phyloP scores from a whole-genome alignment of 257 asterid species.

The Solanum microdontum region DNA sequence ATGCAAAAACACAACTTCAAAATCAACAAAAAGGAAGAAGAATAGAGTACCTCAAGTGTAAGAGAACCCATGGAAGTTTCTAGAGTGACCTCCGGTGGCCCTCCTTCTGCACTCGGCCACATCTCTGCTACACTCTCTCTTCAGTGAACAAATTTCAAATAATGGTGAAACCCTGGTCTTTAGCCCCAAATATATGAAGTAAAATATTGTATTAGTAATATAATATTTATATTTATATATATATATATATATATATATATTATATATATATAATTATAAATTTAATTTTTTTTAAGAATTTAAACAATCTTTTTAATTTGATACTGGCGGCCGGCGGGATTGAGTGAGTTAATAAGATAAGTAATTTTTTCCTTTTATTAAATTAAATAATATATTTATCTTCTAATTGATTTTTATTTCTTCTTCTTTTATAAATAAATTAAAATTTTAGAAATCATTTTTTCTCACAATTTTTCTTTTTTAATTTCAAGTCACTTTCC shows the following conservation, averaged over 20 bases:
- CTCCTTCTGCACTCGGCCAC: slow-evolving; percentile 56
- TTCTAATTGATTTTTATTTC: accelerated
- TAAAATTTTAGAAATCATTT: no score
- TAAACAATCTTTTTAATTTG: no score
- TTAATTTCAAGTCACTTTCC: background rate
- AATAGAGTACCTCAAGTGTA: slow-evolving; percentile 43
- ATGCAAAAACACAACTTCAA: background rate
- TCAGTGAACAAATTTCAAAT: background rate
- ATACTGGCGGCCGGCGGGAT: no score
- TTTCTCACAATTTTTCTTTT: no score
- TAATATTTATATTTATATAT: no score
- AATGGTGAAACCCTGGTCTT: background rate
- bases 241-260: no score
- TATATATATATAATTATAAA: no score
- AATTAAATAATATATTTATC: no score
- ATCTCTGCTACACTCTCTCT: background rate
- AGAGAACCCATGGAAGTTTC: slow-evolving; percentile 94
- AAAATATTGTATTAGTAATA: background rate
- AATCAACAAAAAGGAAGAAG: background rate
- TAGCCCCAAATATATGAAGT: background rate
- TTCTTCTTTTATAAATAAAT: no score
- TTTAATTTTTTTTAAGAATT: no score
- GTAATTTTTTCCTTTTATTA: no score
- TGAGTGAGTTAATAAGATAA: background rate
- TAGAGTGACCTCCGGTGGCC: slow-evolving; percentile 87